Evolutionary conservation across 208 protist genomes (phyloP).

Genomic region (Acanthamoeba healyi): DNA sequence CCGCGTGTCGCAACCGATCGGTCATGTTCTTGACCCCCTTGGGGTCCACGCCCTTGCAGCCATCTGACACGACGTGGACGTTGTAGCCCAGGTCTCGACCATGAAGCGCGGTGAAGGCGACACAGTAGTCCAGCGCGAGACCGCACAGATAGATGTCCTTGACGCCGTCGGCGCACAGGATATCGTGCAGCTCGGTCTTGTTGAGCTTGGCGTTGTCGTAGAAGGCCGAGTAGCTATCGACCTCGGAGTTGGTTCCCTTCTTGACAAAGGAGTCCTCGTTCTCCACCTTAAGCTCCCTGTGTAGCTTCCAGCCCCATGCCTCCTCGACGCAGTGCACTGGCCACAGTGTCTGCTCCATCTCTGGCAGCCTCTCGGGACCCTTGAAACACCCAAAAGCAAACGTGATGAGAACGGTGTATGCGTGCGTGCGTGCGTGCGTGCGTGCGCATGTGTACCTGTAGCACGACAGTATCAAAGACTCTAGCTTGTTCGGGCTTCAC

Average conservation of each 20-base stretch:
- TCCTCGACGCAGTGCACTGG: slow-evolving; percentile 53
- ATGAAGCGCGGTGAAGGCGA: slow-evolving; percentile 75
- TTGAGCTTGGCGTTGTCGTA: slow-evolving; percentile 76
- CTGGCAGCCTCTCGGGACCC: slow-evolving; percentile 15
- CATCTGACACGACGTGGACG: slow-evolving; percentile 76
- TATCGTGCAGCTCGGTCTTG: slow-evolving; percentile 75
- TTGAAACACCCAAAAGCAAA: not conserved
- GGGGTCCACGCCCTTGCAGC: slow-evolving; percentile 32
- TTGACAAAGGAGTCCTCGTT: slow-evolving; percentile 55
- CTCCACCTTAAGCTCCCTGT: slow-evolving; percentile 33
- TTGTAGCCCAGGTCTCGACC: slow-evolving; percentile 74
- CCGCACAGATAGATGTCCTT: slow-evolving; percentile 74
- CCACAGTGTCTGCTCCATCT: slow-evolving; percentile 57
- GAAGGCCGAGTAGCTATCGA: slow-evolving; percentile 83
- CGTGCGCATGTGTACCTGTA: no score
- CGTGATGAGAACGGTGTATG: not conserved
- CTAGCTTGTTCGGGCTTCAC: slow-evolving; percentile 1
- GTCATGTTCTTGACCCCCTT: slow-evolving; percentile 23
- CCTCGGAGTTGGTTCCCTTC: slow-evolving; percentile 77
- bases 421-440: no score
- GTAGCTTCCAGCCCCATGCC: slow-evolving; percentile 48
- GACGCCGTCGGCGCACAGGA: slow-evolving; percentile 70
- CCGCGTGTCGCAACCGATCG: not conserved
- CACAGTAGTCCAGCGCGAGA: slow-evolving; percentile 80
- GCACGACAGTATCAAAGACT: not conserved